Conservation (phyloP, 805 yeast genomes). For the Saccharomycopsis vini region DNA sequence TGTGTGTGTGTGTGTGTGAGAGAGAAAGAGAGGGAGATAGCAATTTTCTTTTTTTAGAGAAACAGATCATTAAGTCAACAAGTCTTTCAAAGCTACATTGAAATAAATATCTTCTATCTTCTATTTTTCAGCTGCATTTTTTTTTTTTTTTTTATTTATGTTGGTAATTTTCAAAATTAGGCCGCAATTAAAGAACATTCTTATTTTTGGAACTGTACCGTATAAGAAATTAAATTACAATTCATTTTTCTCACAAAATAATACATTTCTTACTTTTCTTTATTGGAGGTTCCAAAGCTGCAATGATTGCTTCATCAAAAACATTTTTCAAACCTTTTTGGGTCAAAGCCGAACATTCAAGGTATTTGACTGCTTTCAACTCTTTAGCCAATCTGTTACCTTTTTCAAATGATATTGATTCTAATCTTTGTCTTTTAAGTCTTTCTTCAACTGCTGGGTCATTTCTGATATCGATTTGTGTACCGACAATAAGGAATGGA, state of each 20-base stretch:
- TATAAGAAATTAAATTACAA: too few species aligned
- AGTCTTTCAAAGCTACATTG: too few species aligned
- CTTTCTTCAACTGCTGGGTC: constrained; percentile 87
- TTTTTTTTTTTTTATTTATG: not conserved
- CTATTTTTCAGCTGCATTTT: not conserved
- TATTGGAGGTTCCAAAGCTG: constrained; percentile 94
- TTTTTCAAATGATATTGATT: constrained; percentile 75
- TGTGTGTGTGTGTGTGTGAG: too few species aligned
- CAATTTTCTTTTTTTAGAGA: too few species aligned
- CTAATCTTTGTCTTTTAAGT: constrained; percentile 80
- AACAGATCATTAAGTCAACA: too few species aligned
- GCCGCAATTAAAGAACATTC: not conserved
- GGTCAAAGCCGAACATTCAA: constrained; percentile 95
- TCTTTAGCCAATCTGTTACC: constrained; percentile 94
- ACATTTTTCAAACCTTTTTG: constrained; percentile 95
- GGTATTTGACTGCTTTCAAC: constrained; percentile 90
- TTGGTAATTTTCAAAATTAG: not conserved
- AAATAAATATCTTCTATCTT: too few species aligned
- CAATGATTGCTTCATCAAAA: constrained; percentile 98
- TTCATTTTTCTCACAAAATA: constrained; percentile 40
- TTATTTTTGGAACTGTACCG: too few species aligned
- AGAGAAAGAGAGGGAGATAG: too few species aligned
- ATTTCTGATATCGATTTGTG: constrained; percentile 90
- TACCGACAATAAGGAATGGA: constrained; percentile 94
- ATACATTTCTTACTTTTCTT: constrained; percentile 74